Base-by-base conservation (phyloP, 345 rosid species). In the Mercurialis annua region DNA sequence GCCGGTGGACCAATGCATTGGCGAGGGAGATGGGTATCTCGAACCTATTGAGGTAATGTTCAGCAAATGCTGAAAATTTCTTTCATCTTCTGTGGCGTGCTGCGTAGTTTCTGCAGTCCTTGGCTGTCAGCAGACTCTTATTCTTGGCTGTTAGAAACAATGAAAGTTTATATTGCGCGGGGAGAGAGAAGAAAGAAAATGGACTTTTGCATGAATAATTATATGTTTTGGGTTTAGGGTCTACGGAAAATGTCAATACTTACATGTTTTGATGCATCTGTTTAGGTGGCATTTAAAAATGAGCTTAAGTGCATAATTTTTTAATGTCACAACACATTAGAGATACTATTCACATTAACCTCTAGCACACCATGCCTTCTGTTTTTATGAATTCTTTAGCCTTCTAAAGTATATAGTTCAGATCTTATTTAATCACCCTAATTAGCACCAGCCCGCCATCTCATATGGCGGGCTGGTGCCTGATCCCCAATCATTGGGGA, bases 41-140 rank as follows among this genome's bases (percentile, higher is more conserved):
- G 92, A 84, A 78, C 97, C 96, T 11, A 54, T 76, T 48, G 96
- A 92, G 98, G 97, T 88, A 81, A 56, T 69, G 59, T 21, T 64
- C 21, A 16, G 53, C 48, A 40, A 63, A 48, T 42, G 14, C 34
- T 33, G 17, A 50, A n/a, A 2, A 2, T 6, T 49, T 50, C 21
- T 71, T 27, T 40, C 30, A 24, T 59, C 36, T 54, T 69, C 40
- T 29, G 23, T 30, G 10, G 65, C 14, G 18, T 17, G 23, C 38
- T 54, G 21, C 66, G 26, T 44, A 17, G 16, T 10, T 11, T 27
- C 7, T 53, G 33, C 18, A 27, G 34, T 26, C 18, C 14, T 1
- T 29, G 34, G 46, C 5, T n/a, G 3, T 59, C 18, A 59, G 46
- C 17, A 58, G 46, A 20, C 2, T 33, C 62, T 5, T 56, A 18